Conservation (phyloP, 73 alveolate genomes). For the Paramecium pentaurelia region DNA sequence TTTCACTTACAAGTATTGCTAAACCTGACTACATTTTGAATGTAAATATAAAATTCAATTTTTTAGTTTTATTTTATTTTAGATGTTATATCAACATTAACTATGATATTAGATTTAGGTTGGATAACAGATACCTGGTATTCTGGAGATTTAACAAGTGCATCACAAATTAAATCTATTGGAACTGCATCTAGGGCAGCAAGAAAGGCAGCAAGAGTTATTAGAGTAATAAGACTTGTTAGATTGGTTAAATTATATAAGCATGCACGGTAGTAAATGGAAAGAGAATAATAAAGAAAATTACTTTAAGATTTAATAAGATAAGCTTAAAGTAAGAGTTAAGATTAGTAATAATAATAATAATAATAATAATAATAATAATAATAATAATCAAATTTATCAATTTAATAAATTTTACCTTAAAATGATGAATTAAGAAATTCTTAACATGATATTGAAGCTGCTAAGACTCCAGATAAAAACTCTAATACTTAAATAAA, state of each 20-base stretch:
- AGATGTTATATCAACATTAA: constrained; percentile 75
- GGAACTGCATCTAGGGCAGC: constrained; percentile 84
- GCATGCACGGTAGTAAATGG: constrained; percentile 45
- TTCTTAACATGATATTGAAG: neutral
- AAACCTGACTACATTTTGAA: constrained; percentile 55
- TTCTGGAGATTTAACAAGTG: constrained; percentile 66
- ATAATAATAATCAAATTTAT: neutral
- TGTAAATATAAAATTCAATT: neutral
- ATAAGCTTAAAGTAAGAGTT: neutral
- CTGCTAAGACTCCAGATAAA: neutral
- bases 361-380: neutral
- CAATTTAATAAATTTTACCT: neutral
- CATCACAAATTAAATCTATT: constrained; percentile 74
- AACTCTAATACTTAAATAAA: neutral
- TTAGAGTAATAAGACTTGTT: constrained; percentile 67
- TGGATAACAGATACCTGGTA: constrained; percentile 73
- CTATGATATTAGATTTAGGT: constrained; percentile 76
- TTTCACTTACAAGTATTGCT: constrained; percentile 51
- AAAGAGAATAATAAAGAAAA: constrained; percentile 30
- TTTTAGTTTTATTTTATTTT: constrained; percentile 75
- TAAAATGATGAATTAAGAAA: neutral
- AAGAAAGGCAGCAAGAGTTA: constrained; percentile 69
- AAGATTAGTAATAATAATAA: neutral
- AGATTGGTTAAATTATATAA: constrained; percentile 69
- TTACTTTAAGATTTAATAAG: neutral